Percentiles rank a stretch among this genome's conserved stretches.
phyloP scores from a whole-genome alignment of 768 basidiomycete genomes.

The Mycena latifolia region DNA sequence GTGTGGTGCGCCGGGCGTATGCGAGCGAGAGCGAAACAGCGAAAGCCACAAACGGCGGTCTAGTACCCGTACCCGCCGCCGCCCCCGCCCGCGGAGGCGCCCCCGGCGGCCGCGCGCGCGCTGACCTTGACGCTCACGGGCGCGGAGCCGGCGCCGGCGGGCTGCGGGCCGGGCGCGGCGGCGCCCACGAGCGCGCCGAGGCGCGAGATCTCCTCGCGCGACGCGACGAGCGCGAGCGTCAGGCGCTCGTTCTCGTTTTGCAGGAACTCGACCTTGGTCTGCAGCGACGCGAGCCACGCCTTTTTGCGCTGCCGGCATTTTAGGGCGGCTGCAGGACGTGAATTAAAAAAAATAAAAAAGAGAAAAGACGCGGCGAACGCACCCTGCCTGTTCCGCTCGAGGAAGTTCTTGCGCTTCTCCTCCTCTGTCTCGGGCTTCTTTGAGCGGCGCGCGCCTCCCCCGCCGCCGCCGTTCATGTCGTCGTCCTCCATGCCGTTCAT shows the following conservation, averaged over 20 bases:
- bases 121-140: constrained; percentile 34
- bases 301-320: constrained; percentile 99
- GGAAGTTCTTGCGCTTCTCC: constrained; percentile 96
- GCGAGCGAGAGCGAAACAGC: too few relatives aligned
- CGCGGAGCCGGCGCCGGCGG: constrained; percentile 8
- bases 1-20: too few relatives aligned
- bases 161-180: constrained; percentile 61
- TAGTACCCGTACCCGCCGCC: constrained; percentile 28
- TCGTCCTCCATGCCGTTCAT: constrained; percentile 44
- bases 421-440: constrained; percentile 98
- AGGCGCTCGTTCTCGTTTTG: constrained; percentile 96
- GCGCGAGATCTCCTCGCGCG: constrained; percentile 93
- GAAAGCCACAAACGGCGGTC: too few relatives aligned
- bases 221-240: constrained; percentile 84
- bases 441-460: constrained; percentile 40
- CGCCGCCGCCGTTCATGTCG: constrained; percentile 25
- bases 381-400: constrained; percentile 99
- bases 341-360: not conserved
- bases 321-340: constrained; percentile 79
- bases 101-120: constrained; percentile 4
- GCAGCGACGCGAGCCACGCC: constrained; percentile 94
- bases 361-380: constrained; percentile 34
- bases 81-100: not conserved
- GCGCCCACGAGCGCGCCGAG: constrained; percentile 80
- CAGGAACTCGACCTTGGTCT: constrained; percentile 93